These are phyloP conservation scores for Calonectria montana DNA, from an alignment of 2,329 filamentous ascomycete species.

Conservation along the genomic window DNA sequence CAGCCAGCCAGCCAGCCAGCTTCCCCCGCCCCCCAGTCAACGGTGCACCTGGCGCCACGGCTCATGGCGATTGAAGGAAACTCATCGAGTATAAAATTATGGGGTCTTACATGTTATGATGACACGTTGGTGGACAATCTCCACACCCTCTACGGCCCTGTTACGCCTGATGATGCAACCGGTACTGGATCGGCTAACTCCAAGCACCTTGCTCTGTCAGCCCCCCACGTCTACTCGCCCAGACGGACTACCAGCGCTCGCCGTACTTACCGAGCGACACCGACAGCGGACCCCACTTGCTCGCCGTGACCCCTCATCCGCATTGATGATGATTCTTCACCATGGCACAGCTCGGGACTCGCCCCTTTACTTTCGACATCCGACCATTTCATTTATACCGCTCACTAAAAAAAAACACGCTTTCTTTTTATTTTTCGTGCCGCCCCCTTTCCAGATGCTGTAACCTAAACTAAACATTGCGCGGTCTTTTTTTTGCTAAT, in stretches of 20 bases:
- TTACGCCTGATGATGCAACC: slow-evolving; percentile 1
- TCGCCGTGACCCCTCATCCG: slow-evolving; percentile 6
- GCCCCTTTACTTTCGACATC: not conserved
- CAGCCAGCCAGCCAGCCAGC: no score
- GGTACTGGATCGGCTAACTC: not conserved
- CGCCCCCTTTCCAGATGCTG: slow-evolving; percentile 19
- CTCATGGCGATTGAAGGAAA: slow-evolving; percentile 7
- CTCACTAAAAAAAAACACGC: slow-evolving; percentile 22
- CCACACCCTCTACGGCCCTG: slow-evolving; percentile 5
- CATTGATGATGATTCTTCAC: no score
- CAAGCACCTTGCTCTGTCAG: not conserved
- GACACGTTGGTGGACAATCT: slow-evolving; percentile 21
- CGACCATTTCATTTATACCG: slow-evolving; percentile 17
- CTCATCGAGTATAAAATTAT: slow-evolving; percentile 9
- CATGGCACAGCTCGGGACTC: not conserved
- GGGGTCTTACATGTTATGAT: slow-evolving; percentile 23
- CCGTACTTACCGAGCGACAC: slow-evolving; percentile 21
- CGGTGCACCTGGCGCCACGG: not conserved
- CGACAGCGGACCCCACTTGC: slow-evolving; percentile 19
- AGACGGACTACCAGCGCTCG: slow-evolving; percentile 8
- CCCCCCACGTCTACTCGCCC: slow-evolving; percentile 2
- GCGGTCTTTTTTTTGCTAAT: slow-evolving; percentile 19
- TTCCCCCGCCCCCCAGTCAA: not conserved
- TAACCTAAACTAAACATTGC: slow-evolving; percentile 23
- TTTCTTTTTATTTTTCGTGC: slow-evolving; percentile 25